Evolutionary conservation across 768 basidiomycete genomes (phyloP).

Genomic region (Lepiota subincarnata): DNA sequence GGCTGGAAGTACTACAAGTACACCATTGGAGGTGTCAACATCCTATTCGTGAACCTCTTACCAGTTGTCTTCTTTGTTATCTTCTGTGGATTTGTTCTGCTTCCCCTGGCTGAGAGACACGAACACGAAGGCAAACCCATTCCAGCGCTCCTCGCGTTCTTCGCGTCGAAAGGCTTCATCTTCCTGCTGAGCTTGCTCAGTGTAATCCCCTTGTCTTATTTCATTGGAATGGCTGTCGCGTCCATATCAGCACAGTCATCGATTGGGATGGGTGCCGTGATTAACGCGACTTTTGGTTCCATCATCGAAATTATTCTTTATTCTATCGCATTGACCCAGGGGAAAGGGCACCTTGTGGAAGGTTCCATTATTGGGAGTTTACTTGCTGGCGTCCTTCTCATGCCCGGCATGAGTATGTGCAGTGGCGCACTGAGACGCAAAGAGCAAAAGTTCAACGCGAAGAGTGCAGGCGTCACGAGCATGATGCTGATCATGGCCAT

Average conservation of each 20-base stretch:
- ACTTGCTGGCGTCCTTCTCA: conserved; percentile 90
- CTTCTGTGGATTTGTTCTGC: conserved; percentile 83
- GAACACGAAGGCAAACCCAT: conserved; percentile 51
- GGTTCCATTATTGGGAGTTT: conserved; percentile 95
- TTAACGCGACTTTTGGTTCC: conserved; percentile 99
- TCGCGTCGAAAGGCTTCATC: conserved; percentile 74
- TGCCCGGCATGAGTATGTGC: conserved; percentile 97
- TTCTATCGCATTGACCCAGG: conserved; percentile 80
- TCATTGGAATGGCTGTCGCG: conserved; percentile 99
- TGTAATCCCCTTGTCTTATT: conserved; percentile 96
- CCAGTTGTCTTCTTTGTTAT: conserved; percentile 95
- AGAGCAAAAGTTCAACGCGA: conserved; percentile 99
- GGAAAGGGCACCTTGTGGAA: conserved; percentile 92
- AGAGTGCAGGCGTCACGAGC: conserved; percentile 96
- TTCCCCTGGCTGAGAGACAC: conserved; percentile 62
- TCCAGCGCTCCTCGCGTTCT: conserved; percentile 58
- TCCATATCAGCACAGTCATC: conserved; percentile 98
- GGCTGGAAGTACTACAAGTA: conserved; percentile 98
- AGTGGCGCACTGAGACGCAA: conserved; percentile 85
- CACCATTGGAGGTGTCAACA: conserved; percentile 97
- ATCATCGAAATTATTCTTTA: conserved; percentile 97
- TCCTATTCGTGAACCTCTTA: conserved; percentile 93
- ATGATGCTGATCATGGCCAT: conserved; percentile 99
- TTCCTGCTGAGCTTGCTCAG: conserved; percentile 83
- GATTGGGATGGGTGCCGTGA: conserved; percentile 99